phyloP scores from a whole-genome alignment of 2,329 filamentous ascomycete genomes.

The Aspergillus sclerotialis region DNA sequence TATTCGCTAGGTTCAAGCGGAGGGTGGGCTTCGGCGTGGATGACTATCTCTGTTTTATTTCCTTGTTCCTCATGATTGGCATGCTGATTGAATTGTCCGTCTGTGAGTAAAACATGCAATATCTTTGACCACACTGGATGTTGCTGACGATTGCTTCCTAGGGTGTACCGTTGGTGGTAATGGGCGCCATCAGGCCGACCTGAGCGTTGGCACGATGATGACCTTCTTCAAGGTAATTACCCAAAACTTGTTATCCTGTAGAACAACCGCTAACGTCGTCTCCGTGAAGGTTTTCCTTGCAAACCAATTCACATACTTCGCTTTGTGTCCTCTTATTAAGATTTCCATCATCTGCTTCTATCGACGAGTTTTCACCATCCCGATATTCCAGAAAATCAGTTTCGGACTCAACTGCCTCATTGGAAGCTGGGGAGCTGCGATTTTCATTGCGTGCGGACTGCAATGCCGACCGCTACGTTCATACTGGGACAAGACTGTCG shows the following conservation, averaged over 20 bases:
- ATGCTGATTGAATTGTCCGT: conserved; percentile 24
- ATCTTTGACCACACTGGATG: neutral
- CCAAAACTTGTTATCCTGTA: neutral
- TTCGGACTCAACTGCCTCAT: conserved; percentile 23
- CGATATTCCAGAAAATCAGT: conserved; percentile 18
- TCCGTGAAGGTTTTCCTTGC: conserved; percentile 27
- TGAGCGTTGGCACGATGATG: conserved; percentile 15
- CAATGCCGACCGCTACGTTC: conserved; percentile 24
- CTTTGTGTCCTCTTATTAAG: conserved; percentile 25
- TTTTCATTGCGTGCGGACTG: conserved; percentile 25
- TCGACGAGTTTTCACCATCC: conserved; percentile 25
- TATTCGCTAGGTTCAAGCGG: conserved; percentile 20
- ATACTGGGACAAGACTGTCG: conserved; percentile 23
- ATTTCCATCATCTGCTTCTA: conserved; percentile 31
- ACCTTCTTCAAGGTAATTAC: conserved; percentile 24
- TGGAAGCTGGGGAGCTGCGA: conserved; percentile 19
- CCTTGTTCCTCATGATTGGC: conserved; percentile 18
- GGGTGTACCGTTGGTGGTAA: conserved; percentile 28
- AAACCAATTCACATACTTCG: conserved; percentile 29
- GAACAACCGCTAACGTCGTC: neutral
- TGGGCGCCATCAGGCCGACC: conserved; percentile 15
- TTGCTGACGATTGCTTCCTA: conserved; percentile 7
- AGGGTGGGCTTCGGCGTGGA: conserved; percentile 23
- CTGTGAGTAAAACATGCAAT: conserved; percentile 13
- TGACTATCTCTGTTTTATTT: conserved; percentile 23